Conservation (phyloP, 352 stramenopile species). For the Phytopythium sindhum region DNA sequence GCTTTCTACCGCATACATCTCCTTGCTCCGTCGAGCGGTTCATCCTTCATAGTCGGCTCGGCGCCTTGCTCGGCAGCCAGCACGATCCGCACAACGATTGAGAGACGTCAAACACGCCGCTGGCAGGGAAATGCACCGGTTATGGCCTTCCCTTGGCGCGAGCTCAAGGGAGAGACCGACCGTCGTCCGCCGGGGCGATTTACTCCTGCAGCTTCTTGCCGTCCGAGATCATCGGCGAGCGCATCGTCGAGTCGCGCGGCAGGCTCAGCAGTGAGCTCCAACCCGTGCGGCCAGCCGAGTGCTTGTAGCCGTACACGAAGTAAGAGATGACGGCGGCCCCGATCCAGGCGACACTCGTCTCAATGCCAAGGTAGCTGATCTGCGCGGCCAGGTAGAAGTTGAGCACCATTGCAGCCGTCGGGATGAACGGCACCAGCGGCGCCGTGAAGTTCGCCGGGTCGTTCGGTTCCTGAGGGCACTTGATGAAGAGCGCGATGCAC, state of each 20-base stretch:
- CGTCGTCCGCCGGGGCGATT: background rate
- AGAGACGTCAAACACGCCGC: background rate
- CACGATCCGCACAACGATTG: background rate
- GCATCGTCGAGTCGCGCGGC: slow-evolving; percentile 37
- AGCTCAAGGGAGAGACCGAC: background rate
- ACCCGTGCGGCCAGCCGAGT: slow-evolving; percentile 55
- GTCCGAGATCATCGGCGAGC: slow-evolving; percentile 54
- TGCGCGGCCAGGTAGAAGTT: slow-evolving; percentile 68
- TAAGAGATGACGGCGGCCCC: slow-evolving; percentile 61
- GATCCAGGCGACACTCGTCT: slow-evolving; percentile 49
- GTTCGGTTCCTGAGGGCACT: slow-evolving; percentile 53
- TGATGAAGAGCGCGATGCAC: slow-evolving; percentile 42
- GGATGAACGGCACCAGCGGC: slow-evolving; percentile 70
- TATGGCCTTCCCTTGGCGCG: background rate
- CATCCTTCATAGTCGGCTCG: background rate
- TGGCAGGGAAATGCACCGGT: background rate
- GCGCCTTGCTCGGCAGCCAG: background rate
- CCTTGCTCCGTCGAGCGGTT: background rate
- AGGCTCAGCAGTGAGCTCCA: slow-evolving; percentile 57
- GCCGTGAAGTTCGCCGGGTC: slow-evolving; percentile 45
- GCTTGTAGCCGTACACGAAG: slow-evolving; percentile 71
- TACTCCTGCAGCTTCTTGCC: slow-evolving; percentile 41
- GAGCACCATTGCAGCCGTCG: slow-evolving; percentile 3
- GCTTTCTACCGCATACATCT: background rate
- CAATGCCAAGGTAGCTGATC: slow-evolving; percentile 51